phyloP scores from a whole-genome alignment of 2,329 filamentous ascomycete genomes.

The Penicillium polonicum region DNA sequence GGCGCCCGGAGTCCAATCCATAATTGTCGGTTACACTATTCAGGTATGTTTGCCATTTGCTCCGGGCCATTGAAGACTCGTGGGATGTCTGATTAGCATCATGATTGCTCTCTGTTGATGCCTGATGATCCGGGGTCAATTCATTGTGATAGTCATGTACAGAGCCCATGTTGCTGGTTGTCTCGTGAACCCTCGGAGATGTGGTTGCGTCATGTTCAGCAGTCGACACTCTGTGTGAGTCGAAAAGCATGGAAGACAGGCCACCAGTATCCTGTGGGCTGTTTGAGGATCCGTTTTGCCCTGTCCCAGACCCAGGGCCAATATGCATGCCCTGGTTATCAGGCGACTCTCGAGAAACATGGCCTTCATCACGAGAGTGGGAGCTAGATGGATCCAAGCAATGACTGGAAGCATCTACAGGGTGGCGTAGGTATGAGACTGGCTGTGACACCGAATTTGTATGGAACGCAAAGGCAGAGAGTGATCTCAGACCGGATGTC shows the following conservation, averaged over 20 bases:
- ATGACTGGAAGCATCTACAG: slow-evolving; percentile 40
- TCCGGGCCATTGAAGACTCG: slow-evolving; percentile 23
- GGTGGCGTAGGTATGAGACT: slow-evolving; percentile 37
- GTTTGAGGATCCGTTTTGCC: not conserved
- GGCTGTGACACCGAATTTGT: slow-evolving; percentile 34
- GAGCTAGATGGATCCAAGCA: slow-evolving; percentile 17
- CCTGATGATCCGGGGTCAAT: slow-evolving; percentile 5
- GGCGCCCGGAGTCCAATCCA: slow-evolving; percentile 69
- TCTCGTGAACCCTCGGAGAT: slow-evolving; percentile 5
- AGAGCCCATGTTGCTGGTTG: not conserved
- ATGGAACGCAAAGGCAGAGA: slow-evolving; percentile 33
- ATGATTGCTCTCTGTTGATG: not conserved
- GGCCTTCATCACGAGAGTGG: slow-evolving; percentile 8
- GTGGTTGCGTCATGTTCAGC: not conserved
- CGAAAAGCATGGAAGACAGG: slow-evolving; percentile 12
- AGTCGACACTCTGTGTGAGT: slow-evolving; percentile 6
- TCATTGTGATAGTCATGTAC: slow-evolving; percentile 2
- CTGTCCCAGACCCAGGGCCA: not conserved
- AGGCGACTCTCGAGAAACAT: not conserved
- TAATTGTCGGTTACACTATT: slow-evolving; percentile 50
- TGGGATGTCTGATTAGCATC: slow-evolving; percentile 7
- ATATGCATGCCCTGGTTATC: slow-evolving; percentile 7
- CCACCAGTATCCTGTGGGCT: not conserved
- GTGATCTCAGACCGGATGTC: slow-evolving; percentile 25
- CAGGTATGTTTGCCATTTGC: slow-evolving; percentile 34